A percentile compares a stretch with the other conserved stretches of the same genome.
Conservation (phyloP, 345 rosid species). For the Cardiospermum halicacabum region DNA sequence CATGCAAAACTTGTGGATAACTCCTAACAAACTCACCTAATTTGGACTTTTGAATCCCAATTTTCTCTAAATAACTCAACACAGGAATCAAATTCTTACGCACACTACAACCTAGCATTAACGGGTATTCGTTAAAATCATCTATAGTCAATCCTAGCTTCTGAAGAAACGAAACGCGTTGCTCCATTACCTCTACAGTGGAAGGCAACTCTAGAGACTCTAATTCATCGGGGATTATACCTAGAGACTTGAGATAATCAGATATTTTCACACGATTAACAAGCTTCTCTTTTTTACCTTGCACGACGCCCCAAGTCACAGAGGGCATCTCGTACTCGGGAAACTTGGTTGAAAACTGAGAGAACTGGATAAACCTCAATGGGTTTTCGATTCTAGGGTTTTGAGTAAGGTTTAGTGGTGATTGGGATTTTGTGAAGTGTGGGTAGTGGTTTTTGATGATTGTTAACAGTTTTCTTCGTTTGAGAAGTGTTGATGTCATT, state of each 20-base stretch:
- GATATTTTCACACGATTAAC: constrained; percentile 87
- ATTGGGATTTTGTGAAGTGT: constrained; percentile 14
- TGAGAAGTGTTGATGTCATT: constrained; percentile 29
- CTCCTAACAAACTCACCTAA: constrained; percentile 80
- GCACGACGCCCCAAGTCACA: constrained; percentile 91
- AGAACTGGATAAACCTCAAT: constrained; percentile 11
- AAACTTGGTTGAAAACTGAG: constrained; percentile 59
- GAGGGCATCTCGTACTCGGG: constrained; percentile 95
- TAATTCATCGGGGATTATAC: constrained; percentile 84
- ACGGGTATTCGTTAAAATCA: constrained; percentile 79
- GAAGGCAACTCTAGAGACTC: constrained; percentile 78
- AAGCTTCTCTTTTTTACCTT: constrained; percentile 79
- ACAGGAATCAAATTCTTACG: constrained; percentile 92
- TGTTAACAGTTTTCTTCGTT: constrained; percentile 26
- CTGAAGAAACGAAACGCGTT: constrained; percentile 82
- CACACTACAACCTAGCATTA: constrained; percentile 80
- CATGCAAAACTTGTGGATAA: constrained; percentile 75
- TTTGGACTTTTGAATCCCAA: constrained; percentile 63
- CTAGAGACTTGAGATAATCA: constrained; percentile 76
- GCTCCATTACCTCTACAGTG: constrained; percentile 83
- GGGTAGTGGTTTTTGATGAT: constrained; percentile 18
- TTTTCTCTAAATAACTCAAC: constrained; percentile 74
- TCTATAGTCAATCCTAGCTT: constrained; percentile 71
- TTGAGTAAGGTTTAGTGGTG: constrained; percentile 22
- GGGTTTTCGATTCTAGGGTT: constrained; percentile 17